These are phyloP conservation scores for Aspergillus pseudonomiae DNA, from an alignment of 2,329 filamentous ascomycete genomes.

Conservation along the genomic window DNA sequence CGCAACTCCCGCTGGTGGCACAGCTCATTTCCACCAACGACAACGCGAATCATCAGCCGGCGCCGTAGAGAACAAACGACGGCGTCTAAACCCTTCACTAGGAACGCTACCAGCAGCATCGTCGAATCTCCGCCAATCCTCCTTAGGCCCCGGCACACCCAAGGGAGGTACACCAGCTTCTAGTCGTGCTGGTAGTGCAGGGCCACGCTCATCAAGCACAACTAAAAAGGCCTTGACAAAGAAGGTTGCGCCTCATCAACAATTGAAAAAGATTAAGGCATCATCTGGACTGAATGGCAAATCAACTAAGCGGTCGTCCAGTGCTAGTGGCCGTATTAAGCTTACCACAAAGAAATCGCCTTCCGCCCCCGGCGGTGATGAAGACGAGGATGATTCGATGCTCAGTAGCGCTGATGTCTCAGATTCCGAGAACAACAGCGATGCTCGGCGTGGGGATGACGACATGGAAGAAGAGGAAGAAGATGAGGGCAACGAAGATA, in stretches of 20 bases:
- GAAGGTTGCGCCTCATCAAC: constrained; percentile 59
- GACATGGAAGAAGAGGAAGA: constrained; percentile 52
- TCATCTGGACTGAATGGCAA: constrained; percentile 37
- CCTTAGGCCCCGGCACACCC: constrained; percentile 65
- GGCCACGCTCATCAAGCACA: constrained; percentile 49
- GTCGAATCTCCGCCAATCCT: constrained; percentile 62
- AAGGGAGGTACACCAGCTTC: constrained; percentile 58
- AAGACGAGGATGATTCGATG: constrained; percentile 57
- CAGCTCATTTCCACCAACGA: constrained; percentile 48
- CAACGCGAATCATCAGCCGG: constrained; percentile 60
- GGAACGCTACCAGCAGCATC: constrained; percentile 57
- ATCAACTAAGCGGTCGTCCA: constrained; percentile 47
- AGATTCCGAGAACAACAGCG: constrained; percentile 47
- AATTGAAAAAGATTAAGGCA: constrained; percentile 46
- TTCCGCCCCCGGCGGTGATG: constrained; percentile 44
- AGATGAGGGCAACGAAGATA: constrained; percentile 58
- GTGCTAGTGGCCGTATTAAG: constrained; percentile 41
- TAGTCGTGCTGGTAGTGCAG: constrained; percentile 61
- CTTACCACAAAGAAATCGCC: constrained; percentile 45
- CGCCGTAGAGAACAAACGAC: constrained; percentile 60
- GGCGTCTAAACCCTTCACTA: constrained; percentile 57
- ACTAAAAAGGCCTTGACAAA: constrained; percentile 54
- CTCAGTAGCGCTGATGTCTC: constrained; percentile 55
- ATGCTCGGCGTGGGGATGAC: constrained; percentile 36
- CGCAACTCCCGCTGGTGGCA: constrained; percentile 45